These are phyloP conservation scores for Pseudocercospora fijiensis DNA, from an alignment of 2,329 filamentous ascomycete genomes.

Conservation along the genomic window DNA sequence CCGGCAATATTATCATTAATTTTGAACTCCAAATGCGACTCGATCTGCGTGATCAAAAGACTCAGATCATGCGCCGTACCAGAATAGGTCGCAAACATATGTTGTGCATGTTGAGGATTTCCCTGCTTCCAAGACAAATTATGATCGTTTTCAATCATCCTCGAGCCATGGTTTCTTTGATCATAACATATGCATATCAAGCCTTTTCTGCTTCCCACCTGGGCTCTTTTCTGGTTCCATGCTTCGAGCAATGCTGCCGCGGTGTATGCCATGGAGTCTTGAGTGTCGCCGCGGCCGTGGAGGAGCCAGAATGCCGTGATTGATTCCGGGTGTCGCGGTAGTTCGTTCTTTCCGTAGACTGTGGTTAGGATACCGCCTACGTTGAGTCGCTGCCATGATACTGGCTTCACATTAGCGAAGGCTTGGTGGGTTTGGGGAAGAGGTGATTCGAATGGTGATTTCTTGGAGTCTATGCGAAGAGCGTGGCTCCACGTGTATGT, in stretches of 20 bases:
- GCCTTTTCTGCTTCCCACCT: slow-evolving; percentile 47
- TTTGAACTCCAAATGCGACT: slow-evolving; percentile 62
- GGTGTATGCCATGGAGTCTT: slow-evolving; percentile 72
- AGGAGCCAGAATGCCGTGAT: slow-evolving; percentile 88
- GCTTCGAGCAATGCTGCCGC: slow-evolving; percentile 67
- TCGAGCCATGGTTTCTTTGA: slow-evolving; percentile 84
- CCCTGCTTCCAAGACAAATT: slow-evolving; percentile 79
- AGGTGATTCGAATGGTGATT: slow-evolving; percentile 37
- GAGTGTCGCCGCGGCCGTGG: slow-evolving; percentile 71
- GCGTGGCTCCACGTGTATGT: slow-evolving; percentile 38
- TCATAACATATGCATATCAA: slow-evolving; percentile 84
- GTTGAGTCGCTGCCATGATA: slow-evolving; percentile 66
- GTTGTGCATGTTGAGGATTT: slow-evolving; percentile 78
- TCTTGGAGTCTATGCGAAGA: slow-evolving; percentile 33
- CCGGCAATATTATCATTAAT: slow-evolving; percentile 68
- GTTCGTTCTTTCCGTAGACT: slow-evolving; percentile 76
- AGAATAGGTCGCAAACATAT: slow-evolving; percentile 81
- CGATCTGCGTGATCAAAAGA: slow-evolving; percentile 72
- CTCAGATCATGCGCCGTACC: slow-evolving; percentile 73
- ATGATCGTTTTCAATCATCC: slow-evolving; percentile 63
- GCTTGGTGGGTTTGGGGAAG: slow-evolving; percentile 34
- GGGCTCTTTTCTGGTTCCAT: slow-evolving; percentile 57
- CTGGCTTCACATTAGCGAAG: slow-evolving; percentile 36
- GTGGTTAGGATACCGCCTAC: slow-evolving; percentile 78
- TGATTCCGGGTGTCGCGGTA: slow-evolving; percentile 52